Conservation (phyloP, 2,329 filamentous ascomycete genomes). For the Trichoderma harzianum region DNA sequence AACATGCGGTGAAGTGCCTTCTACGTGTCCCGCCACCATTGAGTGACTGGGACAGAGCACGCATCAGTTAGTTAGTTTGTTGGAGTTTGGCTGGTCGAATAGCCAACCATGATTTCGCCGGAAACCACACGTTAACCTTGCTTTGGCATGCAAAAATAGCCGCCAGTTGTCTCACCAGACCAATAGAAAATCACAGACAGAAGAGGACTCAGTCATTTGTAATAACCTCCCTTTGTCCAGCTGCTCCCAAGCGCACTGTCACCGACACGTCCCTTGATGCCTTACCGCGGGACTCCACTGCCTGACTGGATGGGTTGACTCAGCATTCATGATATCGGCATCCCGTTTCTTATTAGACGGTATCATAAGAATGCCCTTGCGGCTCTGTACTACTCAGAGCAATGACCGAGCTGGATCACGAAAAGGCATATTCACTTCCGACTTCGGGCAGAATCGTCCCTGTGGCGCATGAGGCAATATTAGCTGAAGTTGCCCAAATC, state of each 20-base stretch:
- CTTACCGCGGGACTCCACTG: background rate
- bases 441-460: background rate
- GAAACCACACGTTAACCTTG: background rate
- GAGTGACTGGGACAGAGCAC: background rate
- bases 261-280: conserved; percentile 8
- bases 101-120: background rate
- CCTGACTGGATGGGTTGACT: background rate
- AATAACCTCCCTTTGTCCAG: background rate
- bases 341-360: background rate
- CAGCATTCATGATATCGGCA: background rate
- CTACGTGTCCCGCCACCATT: background rate
- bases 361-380: background rate
- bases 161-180: background rate
- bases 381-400: background rate
- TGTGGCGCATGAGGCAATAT: background rate
- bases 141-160: background rate
- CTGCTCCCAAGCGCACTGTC: background rate
- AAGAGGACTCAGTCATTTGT: background rate
- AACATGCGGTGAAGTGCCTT: background rate
- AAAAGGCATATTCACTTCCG: background rate
- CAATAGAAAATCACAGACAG: background rate
- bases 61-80: background rate
- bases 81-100: background rate
- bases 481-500: background rate
- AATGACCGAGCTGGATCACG: background rate